Conservation (phyloP, 441 rosid species). For the Euphorbia corollata region DNA sequence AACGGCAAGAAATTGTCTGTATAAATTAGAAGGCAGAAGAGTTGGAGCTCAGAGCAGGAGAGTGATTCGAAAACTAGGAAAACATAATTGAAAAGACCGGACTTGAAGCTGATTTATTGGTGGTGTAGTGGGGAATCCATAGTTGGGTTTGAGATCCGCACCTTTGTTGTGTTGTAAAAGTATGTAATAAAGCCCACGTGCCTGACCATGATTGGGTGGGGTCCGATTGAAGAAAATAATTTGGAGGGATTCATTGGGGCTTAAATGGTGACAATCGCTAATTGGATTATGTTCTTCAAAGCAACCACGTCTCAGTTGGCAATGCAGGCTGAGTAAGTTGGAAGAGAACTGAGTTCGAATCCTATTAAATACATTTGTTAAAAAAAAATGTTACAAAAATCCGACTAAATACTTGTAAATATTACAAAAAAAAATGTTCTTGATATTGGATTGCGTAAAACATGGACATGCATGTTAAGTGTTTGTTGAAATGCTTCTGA, state of each 20-base stretch:
- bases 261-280: too few relatives aligned
- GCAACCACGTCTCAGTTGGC: too few relatives aligned
- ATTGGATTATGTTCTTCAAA: too few relatives aligned
- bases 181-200: neutral
- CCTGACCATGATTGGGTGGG: neutral
- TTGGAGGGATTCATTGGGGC: neutral
- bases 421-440: too few relatives aligned
- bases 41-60: slow-evolving; percentile 1
- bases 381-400: too few relatives aligned
- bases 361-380: too few relatives aligned
- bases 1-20: neutral
- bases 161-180: neutral
- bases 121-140: neutral
- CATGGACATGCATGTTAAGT: too few relatives aligned
- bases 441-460: too few relatives aligned
- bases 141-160: slow-evolving; percentile 11
- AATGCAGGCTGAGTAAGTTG: too few relatives aligned
- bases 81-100: neutral
- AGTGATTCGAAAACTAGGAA: slow-evolving; percentile 8
- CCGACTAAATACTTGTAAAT: too few relatives aligned
- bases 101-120: neutral
- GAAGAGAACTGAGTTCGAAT: too few relatives aligned
- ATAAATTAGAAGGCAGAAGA: neutral
- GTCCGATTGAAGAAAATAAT: neutral
- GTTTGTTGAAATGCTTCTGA: too few relatives aligned